Evolutionary conservation across 768 basidiomycete genomes (phyloP), one percentile per base, ranked within the genome.

Genomic region (Leucocoprinus birnbaumii): DNA sequence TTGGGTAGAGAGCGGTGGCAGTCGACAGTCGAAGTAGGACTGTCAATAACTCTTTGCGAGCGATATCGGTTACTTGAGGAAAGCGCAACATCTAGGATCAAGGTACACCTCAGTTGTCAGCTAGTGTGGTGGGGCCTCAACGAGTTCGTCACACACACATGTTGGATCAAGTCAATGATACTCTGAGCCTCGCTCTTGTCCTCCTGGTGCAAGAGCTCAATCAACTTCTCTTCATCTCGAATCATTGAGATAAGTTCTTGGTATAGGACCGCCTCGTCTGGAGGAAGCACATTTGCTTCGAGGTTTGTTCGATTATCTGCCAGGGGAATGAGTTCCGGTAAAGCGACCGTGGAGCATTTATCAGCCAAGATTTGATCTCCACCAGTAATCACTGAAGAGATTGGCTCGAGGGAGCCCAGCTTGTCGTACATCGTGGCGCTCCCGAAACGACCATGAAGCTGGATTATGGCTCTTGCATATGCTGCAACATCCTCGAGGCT

Each of bases 1-100:
- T 54, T 2, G 71, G 71, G 45, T 67, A 65, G 2, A 65, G 59
- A 8, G 61, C 62, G 3, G 69, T 64, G 50, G 57, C 58, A 18
- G 58, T 56, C 3, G 64, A 66, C 6, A 73, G 61, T 9, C 61
- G 59, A 16, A 59, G 35, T 9, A 51, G 21, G 21, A 38, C 40
- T n/a, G 50, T 6, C 22, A 51, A 18, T 5, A 51, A 21, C 13
- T 51, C 26, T 16, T 11, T 44, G 16, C 51, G 42, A 34, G 51
- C 9, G 37, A 18, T n/a, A 7, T 40, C 43, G 2, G 18, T 13
- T 19, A 51, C 26, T 38, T 51, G 50, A 19, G 50, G 50, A 43
- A 51, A 38, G 19, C 21, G 19, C 14, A 51, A 18, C 24, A 51
- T 10, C 50, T 51, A n/a, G n/a, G n/a, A n/a, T n/a, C n/a, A n/a